Percentiles rank a stretch among this genome's conserved stretches.
Evolutionary conservation across 2,329 filamentous ascomycete genomes (phyloP).

Genomic region (Diaporthe ilicicola): DNA sequence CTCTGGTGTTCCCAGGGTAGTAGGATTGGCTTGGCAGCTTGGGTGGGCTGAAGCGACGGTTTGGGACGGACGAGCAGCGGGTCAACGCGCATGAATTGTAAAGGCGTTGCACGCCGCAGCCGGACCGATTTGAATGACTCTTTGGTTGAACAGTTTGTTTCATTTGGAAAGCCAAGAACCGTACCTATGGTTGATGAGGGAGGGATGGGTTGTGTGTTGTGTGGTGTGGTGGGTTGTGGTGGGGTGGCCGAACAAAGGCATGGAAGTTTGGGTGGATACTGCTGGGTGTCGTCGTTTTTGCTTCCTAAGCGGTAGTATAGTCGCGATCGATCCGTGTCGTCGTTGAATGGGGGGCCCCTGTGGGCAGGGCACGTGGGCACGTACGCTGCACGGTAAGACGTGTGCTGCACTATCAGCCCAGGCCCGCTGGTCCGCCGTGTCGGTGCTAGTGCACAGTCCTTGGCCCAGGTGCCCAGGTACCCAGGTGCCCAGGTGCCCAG

Average conservation of each 20-base stretch:
- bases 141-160: neutral
- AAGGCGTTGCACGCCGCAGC: slow-evolving; percentile 1
- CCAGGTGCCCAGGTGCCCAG: too few species aligned
- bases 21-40: neutral
- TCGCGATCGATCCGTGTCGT: neutral
- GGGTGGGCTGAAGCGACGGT: neutral
- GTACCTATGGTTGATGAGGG: neutral
- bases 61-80: neutral
- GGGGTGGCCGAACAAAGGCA: neutral
- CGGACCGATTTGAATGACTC: neutral
- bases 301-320: neutral
- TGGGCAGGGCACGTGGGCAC: neutral
- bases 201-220: neutral
- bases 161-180: neutral
- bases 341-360: neutral
- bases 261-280: slow-evolving; percentile 10
- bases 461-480: too few species aligned
- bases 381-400: neutral
- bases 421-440: neutral
- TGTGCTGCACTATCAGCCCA: neutral
- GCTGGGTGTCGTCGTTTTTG: neutral
- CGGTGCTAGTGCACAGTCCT: slow-evolving; percentile 1
- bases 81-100: neutral
- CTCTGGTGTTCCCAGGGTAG: neutral
- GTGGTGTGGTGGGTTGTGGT: neutral